Evolutionary conservation across 2,329 filamentous ascomycete species (phyloP).

Genomic region (Colletotrichum orchidophilum): DNA sequence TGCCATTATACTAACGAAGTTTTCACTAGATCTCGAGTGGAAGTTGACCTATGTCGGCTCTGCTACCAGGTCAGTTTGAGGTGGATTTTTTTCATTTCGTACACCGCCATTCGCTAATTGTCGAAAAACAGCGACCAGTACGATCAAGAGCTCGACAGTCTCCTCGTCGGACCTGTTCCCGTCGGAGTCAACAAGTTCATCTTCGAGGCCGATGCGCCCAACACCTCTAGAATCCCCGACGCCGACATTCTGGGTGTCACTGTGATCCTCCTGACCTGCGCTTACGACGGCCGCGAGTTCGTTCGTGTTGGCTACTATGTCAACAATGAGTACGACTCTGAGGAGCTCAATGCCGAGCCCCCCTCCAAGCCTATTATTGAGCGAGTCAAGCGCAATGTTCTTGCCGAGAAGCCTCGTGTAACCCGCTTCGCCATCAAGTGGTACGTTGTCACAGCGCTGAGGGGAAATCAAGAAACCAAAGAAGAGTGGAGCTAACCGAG

Average conservation of each 20-base stretch:
- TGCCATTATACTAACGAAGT: neutral
- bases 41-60: slow-evolving; percentile 99
- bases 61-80: slow-evolving; percentile 83
- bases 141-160: slow-evolving; percentile 96
- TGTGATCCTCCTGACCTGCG: slow-evolving; percentile 94
- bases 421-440: slow-evolving; percentile 99
- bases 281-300: slow-evolving; percentile 96
- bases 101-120: slow-evolving; percentile 28
- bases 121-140: slow-evolving; percentile 81
- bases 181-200: slow-evolving; percentile 98
- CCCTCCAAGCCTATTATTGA: slow-evolving; percentile 93
- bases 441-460: slow-evolving; percentile 60
- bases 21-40: slow-evolving; percentile 87
- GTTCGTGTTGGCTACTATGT: slow-evolving; percentile 99
- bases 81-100: slow-evolving; percentile 35
- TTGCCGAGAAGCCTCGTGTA: slow-evolving; percentile 96
- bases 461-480: neutral
- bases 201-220: slow-evolving; percentile 93
- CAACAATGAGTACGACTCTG: slow-evolving; percentile 97
- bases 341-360: slow-evolving; percentile 88
- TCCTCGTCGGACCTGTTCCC: slow-evolving; percentile 96
- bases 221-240: slow-evolving; percentile 89
- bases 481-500: slow-evolving; percentile 21
- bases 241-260: slow-evolving; percentile 97
- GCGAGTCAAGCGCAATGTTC: slow-evolving; percentile 88